Base-by-base conservation (phyloP, 1,284 basidiomycete species). In the Cutaneotrichosporon arboriforme region DNA sequence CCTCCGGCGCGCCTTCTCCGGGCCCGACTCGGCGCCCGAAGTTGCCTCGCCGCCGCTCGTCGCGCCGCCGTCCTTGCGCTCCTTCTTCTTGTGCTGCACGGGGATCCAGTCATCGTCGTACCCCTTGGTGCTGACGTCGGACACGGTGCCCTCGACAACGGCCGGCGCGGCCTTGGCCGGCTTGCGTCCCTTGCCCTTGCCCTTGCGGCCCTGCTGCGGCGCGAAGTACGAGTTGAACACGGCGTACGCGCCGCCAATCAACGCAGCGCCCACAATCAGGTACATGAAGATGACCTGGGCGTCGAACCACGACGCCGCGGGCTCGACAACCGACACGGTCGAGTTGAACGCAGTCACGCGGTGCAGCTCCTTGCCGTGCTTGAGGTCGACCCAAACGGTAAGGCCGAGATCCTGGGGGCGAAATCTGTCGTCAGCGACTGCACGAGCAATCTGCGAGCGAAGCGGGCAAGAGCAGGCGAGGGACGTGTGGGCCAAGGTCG, bases 21-120 rank as follows among this genome's bases (percentile, higher is more conserved):
- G 53, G 3, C 66, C 69, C 43, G 65, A 67, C 34, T 63, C 65
- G 60, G 70, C 73, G 14, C 59, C 72, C 21, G 71, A 69, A 31
- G 63, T 63, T 22, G 67, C 54, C 23, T 66, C 69, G 47, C 65
- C 67, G 17, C 64, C 68, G 9, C 58, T 66, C 18, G 61, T 61
- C 31, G 46, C 46, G 15, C 41, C 51, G 9, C 47, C 58, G 5
- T 51, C 60, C 21, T 52, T 56, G 22, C 20, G 22, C 4, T 45
- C 46, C 61, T 52, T 86, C 77, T 83, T 85, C 77, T 83, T 87
- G 65, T 91, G 88, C 64, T 89, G 85, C 62, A 84, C 85, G 15
- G 90, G 90, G 65, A 93, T 92, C 90, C 90, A 93, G 66, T 92
- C 89, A 69, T 92, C 88, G 66, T 90, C 83, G 64, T 91, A 91